A percentile compares a stretch with the other conserved stretches of the same genome.
Conservation (phyloP, 2,329 filamentous ascomycete species). For the Neobulgaria alba region DNA sequence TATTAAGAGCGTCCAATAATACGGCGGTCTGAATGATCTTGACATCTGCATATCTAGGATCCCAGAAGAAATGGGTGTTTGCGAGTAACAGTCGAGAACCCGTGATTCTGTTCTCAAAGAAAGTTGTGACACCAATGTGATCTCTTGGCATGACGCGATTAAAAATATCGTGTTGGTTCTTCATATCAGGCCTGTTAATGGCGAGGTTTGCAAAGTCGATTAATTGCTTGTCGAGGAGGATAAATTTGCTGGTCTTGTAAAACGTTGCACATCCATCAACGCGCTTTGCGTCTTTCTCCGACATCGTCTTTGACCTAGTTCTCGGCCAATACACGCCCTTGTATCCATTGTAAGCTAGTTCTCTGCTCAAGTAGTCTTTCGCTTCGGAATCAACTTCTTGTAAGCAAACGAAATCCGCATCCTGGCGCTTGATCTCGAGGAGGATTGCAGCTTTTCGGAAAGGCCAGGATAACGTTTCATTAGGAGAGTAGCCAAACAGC, state of each 20-base stretch:
- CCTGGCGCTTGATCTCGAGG: slow-evolving; percentile 67
- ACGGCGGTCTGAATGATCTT: slow-evolving; percentile 96
- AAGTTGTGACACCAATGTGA: slow-evolving; percentile 86
- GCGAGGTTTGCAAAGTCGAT: slow-evolving; percentile 88
- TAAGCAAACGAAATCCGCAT: slow-evolving; percentile 84
- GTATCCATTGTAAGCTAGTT: slow-evolving; percentile 80
- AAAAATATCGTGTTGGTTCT: slow-evolving; percentile 94
- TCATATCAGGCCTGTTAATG: slow-evolving; percentile 93
- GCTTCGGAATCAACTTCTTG: slow-evolving; percentile 91
- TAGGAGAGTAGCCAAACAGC: slow-evolving; percentile 85
- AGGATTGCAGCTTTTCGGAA: slow-evolving; percentile 77
- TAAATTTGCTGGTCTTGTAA: slow-evolving; percentile 91
- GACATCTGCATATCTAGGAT: slow-evolving; percentile 82
- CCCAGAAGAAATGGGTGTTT: slow-evolving; percentile 94
- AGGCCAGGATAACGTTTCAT: slow-evolving; percentile 75
- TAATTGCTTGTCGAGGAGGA: slow-evolving; percentile 86
- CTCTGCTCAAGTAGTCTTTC: slow-evolving; percentile 81
- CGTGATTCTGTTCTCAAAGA: slow-evolving; percentile 85
- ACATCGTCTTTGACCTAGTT: slow-evolving; percentile 83
- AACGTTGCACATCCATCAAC: slow-evolving; percentile 97
- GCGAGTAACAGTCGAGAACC: slow-evolving; percentile 88
- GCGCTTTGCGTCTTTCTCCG: slow-evolving; percentile 74
- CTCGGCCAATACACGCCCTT: slow-evolving; percentile 92
- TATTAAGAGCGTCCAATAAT: slow-evolving; percentile 83
- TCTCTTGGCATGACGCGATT: slow-evolving; percentile 98